Percentiles rank a stretch among this genome's conserved stretches.
Evolutionary conservation across 345 rosid species (phyloP).

Genomic region (Physaria fendleri): DNA sequence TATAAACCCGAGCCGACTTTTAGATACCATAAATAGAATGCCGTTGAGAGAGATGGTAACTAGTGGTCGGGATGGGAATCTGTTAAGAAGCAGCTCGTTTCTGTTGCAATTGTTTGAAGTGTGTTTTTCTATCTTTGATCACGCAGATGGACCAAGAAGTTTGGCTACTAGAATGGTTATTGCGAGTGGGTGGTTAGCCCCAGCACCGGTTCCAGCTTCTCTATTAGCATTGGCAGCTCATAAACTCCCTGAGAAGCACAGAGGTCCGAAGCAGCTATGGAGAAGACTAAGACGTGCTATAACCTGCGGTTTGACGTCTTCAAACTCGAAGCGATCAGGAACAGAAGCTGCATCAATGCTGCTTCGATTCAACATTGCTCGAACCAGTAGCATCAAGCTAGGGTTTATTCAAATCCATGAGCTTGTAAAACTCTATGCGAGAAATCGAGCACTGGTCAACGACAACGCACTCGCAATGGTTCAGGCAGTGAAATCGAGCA

Average conservation of each 20-base stretch:
- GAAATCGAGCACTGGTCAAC: slow-evolving; percentile 39
- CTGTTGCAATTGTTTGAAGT: slow-evolving; percentile 85
- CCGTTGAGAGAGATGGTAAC: slow-evolving; percentile 59
- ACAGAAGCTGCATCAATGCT: slow-evolving; percentile 75
- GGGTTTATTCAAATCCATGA: slow-evolving; percentile 60
- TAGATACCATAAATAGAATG: slow-evolving; percentile 85
- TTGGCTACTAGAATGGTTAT: slow-evolving; percentile 89
- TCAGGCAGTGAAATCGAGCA: slow-evolving; percentile 61
- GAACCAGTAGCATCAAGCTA: slow-evolving; percentile 50
- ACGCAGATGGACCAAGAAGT: slow-evolving; percentile 83
- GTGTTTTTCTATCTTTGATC: slow-evolving; percentile 93
- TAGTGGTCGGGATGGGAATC: slow-evolving; percentile 46
- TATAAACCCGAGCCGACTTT: slow-evolving; percentile 73
- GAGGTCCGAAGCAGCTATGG: slow-evolving; percentile 43
- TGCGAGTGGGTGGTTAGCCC: slow-evolving; percentile 93
- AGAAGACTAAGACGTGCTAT: slow-evolving; percentile 50
- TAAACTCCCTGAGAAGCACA: slow-evolving; percentile 68
- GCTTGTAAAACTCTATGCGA: slow-evolving; percentile 60
- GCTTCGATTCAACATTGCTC: slow-evolving; percentile 73
- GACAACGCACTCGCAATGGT: slow-evolving; percentile 63
- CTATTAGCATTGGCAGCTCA: slow-evolving; percentile 67
- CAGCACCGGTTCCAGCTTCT: slow-evolving; percentile 64
- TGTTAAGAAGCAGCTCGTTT: slow-evolving; percentile 49
- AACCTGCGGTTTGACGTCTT: slow-evolving; percentile 61
- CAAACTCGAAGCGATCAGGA: slow-evolving; percentile 61